Base-by-base conservation (phyloP, 1,284 basidiomycete genomes). In the Puccinia triticina region DNA sequence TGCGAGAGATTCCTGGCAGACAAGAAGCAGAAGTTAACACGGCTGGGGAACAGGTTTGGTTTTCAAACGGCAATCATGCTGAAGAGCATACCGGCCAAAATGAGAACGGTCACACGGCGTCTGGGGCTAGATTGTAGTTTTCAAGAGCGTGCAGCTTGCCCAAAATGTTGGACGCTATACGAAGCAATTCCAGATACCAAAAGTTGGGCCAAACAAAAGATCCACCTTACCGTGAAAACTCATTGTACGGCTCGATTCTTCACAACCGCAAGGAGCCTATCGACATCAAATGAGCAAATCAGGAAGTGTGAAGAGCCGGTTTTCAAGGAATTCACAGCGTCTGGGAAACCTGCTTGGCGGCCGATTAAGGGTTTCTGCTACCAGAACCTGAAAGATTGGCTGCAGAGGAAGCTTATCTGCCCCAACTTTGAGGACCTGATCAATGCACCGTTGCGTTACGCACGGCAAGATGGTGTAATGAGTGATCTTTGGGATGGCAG, bases 401-500 rank as follows among this genome's bases (percentile, higher is more conserved):
- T 77, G 21, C 5, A 53, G 37, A 59, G 57, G 23, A 57, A 57
- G 23, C 40, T 61, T 2, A 16, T 57, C 1, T 23, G 11, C n/a
- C 34, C 7, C 21, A 23, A 57, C 0, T 77, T 77, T 61, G 55
- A 77, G 37, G 5, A 34, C 40, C 14, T 57, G 53, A 12, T 77
- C 16, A 32, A 77, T 37, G 55, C 74, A 21, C 37, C 29, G 1
- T 61, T 77, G 74, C 4, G 23, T 18, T 40, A 57, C 43, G 18
- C 18, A n/a, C 53, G 16, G 18, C 29, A n/a, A 46, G 37, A 32
- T 37, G 74, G 74, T 26, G 18, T 59, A 32, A 66, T 77, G 48
- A 50, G 21, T 12, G 76, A 77, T 67, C 50, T 77, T 8, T 77
- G 76, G 76, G 76, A 77, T 29, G 59, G 76, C 10, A 48, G 37